Base-by-base conservation (phyloP, 1,284 basidiomycete species). In the Leccinum angustisporum region DNA sequence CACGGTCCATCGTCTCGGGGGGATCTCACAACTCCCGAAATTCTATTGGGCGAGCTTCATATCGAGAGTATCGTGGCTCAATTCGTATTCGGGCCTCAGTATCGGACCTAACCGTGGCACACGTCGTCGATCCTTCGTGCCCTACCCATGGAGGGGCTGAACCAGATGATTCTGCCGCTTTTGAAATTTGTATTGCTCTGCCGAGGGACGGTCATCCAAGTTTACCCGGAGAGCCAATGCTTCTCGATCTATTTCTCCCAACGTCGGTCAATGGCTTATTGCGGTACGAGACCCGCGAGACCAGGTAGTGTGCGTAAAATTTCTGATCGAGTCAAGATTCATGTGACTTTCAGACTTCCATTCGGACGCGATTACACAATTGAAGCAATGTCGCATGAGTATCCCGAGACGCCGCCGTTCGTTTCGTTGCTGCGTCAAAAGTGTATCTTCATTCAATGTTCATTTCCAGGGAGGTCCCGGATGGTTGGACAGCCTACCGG, bases 41-140 rank as follows among this genome's bases (percentile, higher is more conserved):
- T 11, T 69, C 71, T 1, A 13, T 18, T 2, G 71, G 70, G 3
- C 64, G 70, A 33, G 57, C 63, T 1, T 72, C 68, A 16, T 72
- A 72, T 57, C 71, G 70, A 53, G 59, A 55, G 5, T 57, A 75
- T 60, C 67, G 4, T 21, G 71, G 66, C 1, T 58, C 64, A n/a
- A 60, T 65, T 36, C 65, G 60, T 14, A 16, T 33, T 55, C 63
- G 61, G 14, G 56, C 59, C 1, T 63, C 64, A 33, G 50, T 11
- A 27, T 50, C 21, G 21, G 40, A 55, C 5, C 57, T 43, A 46
- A n/a, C 21, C 48, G n/a, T 14, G 21, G 6, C 1, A 18, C 33
- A 14, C 1, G 5, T 21, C 9, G 0, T 51, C 0, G 5, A 1
- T 31, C 55, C 43, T 21, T 54, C 58, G 5, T 43, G 56, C 56